A percentile compares a stretch with the other conserved stretches of the same genome.
Evolutionary conservation across 345 rosid species (phyloP).

Genomic region (Eucalyptus pauciflora): DNA sequence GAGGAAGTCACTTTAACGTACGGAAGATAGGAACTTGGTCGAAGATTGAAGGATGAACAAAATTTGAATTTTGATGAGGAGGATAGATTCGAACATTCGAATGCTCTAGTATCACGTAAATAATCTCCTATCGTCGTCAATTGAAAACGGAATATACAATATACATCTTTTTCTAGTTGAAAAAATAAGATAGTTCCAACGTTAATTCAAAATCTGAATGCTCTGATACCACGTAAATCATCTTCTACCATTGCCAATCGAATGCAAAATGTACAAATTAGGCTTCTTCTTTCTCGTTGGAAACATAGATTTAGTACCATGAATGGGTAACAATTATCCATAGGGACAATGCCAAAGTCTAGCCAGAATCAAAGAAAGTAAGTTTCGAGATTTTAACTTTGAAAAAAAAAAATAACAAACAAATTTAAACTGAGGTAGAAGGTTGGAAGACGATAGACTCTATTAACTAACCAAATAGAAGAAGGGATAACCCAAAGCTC

Average conservation of each 20-base stretch:
- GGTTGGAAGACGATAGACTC: background rate
- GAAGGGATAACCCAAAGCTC: background rate
- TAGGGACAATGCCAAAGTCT: background rate
- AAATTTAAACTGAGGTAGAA: background rate
- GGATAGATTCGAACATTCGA: background rate
- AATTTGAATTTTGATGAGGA: background rate
- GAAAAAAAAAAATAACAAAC: background rate
- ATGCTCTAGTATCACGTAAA: background rate
- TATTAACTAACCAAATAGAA: background rate
- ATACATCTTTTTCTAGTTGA: background rate
- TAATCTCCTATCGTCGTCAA: background rate
- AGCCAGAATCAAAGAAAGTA: background rate
- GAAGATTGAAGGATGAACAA: background rate
- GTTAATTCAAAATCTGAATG: background rate
- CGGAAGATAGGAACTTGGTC: background rate
- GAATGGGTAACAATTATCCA: background rate
- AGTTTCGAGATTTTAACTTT: background rate
- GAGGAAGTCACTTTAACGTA: background rate
- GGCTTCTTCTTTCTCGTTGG: background rate
- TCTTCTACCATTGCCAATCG: background rate
- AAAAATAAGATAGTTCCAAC: background rate
- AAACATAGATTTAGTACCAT: background rate
- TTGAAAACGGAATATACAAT: background rate
- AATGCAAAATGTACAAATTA: background rate
- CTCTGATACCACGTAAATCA: background rate